Evolutionary conservation across 2,329 filamentous ascomycete species (phyloP).

Genomic region (Claviceps paspali): DNA sequence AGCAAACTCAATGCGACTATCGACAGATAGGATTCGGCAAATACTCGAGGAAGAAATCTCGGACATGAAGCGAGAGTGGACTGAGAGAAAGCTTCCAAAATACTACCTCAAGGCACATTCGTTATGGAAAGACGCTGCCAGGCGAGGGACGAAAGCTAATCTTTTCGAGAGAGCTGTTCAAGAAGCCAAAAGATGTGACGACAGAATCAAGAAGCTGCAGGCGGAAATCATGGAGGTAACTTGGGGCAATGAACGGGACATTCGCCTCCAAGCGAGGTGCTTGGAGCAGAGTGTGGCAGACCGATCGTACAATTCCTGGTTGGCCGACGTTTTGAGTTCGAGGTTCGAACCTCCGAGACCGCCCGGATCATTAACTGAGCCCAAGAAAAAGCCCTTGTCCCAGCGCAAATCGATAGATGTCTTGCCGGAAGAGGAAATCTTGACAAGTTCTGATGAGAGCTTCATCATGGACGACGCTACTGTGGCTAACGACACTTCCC

Average conservation of each 20-base stretch:
- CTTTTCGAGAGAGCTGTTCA: conserved; percentile 29
- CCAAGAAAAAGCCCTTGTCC: conserved; percentile 6
- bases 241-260: conserved; percentile 36
- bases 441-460: conserved; percentile 33
- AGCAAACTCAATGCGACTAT: conserved; percentile 16
- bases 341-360: conserved; percentile 24
- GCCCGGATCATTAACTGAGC: conserved; percentile 16
- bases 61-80: conserved; percentile 39
- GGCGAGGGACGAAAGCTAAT: conserved; percentile 16
- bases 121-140: conserved; percentile 45
- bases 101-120: conserved; percentile 39
- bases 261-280: conserved; percentile 39
- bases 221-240: conserved; percentile 33
- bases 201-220: conserved; percentile 40
- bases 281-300: conserved; percentile 53
- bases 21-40: conserved; percentile 28
- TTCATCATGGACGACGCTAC: conserved; percentile 29
- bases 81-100: conserved; percentile 38
- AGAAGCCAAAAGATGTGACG: conserved; percentile 26
- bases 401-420: conserved; percentile 15
- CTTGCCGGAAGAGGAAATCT: conserved; percentile 22
- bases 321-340: conserved; percentile 28
- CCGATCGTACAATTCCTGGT: conserved; percentile 37
- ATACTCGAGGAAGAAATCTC: conserved; percentile 40
- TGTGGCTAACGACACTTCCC: neutral